Evolutionary conservation across 495 filamentous ascomycete species (phyloP), one percentile per base, ranked within the genome.

Genomic region (Penicillium coffeae): DNA sequence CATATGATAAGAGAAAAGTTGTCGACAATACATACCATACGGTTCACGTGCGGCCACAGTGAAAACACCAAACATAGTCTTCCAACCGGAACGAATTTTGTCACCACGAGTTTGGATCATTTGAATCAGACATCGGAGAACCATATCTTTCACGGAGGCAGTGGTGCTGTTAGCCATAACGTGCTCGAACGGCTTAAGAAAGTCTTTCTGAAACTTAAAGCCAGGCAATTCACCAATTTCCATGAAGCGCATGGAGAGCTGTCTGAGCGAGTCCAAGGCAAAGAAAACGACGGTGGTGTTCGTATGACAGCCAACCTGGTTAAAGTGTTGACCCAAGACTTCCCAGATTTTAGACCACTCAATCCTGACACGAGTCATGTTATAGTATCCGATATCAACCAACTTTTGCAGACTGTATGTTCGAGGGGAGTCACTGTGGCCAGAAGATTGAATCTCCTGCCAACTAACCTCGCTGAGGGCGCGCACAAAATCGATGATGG

Each of bases 171-270:
- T 97, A 22, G 85, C 81, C 75, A 97, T 95, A 56, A 99, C 89
- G 66, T 96, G 88, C 69, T 97, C 90, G 52, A 99, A 99, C 0
- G 93, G 93, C 65, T 96, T 96, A 21, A 97, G 76, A 69, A 99
- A 97, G 58, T 99, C 93, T 63, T 99, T 99, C 58, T 99, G 93
- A 63, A 99, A 99, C 64, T 97, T 96, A 82, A 99, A 99, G 54
- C 95, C 94, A 0, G 93, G 88, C 51, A 99, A 69, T 63, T 99
- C 93, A 54, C 95, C 94, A 50, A 96, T 89, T 68, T 99, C 94
- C 85, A 99, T 88, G 68, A 97, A 99, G 2, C 89, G 85, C 91
- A 97, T 97, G 0, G 91, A 95, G 33, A 99, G 74, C 64, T 99
- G 93, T 27, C 93, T 83, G 33, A 99, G 70, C 0, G 91, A 96